Evolutionary conservation across 371 early-diverging fungal genomes (phyloP).

Genomic region (Rhizopus arrhizus): DNA sequence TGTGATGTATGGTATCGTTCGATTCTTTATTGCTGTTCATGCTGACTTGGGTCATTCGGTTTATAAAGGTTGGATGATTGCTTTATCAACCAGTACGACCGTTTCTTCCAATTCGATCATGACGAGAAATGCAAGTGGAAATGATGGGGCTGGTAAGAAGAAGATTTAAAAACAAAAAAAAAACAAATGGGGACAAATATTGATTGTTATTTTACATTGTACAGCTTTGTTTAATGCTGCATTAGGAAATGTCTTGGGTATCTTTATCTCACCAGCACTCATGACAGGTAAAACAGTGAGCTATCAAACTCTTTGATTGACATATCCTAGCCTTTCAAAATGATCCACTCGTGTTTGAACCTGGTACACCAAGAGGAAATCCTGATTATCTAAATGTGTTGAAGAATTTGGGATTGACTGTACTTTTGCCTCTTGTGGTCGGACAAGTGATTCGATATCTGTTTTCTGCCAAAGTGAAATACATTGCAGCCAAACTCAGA

Average conservation of each 20-base stretch:
- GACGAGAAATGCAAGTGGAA: slow-evolving; percentile 74
- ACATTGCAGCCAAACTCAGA: slow-evolving; percentile 49
- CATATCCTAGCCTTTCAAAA: slow-evolving; percentile 34
- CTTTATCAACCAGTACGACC: slow-evolving; percentile 72
- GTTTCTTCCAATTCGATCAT: slow-evolving; percentile 80
- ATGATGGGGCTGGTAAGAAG: slow-evolving; percentile 56
- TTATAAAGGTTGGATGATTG: slow-evolving; percentile 68
- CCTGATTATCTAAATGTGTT: slow-evolving; percentile 60
- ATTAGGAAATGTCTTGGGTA: slow-evolving; percentile 68
- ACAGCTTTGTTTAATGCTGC: slow-evolving; percentile 71
- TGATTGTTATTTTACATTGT: neutral
- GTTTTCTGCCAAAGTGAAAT: slow-evolving; percentile 54
- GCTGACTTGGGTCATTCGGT: slow-evolving; percentile 58
- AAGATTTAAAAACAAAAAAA: no score
- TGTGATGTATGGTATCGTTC: slow-evolving; percentile 60
- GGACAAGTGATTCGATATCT: slow-evolving; percentile 67
- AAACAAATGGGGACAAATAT: no score
- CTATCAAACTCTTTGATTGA: neutral
- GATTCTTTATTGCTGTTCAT: slow-evolving; percentile 49
- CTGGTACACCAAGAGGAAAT: slow-evolving; percentile 45
- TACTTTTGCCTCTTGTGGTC: slow-evolving; percentile 64
- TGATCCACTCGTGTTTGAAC: slow-evolving; percentile 38
- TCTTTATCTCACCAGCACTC: slow-evolving; percentile 70
- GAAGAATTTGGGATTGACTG: slow-evolving; percentile 61
- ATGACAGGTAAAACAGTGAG: slow-evolving; percentile 44